Conservation (phyloP, 163 green algal species). For the Chlamydomonas reinhardtii region DNA sequence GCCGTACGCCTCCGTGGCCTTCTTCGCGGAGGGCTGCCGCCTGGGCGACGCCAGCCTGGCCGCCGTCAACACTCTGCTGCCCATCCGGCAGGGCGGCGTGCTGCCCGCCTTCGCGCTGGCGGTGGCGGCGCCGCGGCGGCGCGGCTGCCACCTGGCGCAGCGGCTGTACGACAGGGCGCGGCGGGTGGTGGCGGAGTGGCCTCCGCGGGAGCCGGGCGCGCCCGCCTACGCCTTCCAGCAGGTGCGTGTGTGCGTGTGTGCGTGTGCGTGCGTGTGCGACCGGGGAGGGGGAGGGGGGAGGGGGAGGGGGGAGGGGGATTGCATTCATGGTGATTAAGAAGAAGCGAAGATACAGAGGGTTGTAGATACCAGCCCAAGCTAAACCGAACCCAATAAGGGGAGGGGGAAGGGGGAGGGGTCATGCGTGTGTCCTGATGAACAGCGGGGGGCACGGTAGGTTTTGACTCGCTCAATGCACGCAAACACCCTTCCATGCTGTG, state of each 20-base stretch:
- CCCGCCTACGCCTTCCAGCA: conserved; percentile 48
- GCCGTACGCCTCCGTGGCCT: conserved; percentile 31
- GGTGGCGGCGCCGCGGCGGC: conserved; percentile 17
- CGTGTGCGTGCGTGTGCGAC: background rate
- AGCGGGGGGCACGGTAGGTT: no score
- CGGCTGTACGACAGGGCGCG: background rate
- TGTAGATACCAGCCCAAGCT: no score
- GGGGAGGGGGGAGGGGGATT: background rate
- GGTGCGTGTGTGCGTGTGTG: conserved; percentile 11
- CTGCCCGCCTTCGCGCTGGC: conserved; percentile 49
- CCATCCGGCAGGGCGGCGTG: conserved; percentile 36
- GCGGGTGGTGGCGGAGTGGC: conserved; percentile 34
- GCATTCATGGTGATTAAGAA: background rate
- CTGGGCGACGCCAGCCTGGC: background rate
- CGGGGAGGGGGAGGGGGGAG: no score
- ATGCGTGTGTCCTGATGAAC: no score
- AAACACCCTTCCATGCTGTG: no score
- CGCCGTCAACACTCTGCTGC: conserved; percentile 39
- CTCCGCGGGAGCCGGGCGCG: conserved; percentile 23
- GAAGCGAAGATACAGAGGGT: no score
- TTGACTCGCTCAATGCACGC: no score
- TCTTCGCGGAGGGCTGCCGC: conserved; percentile 38
- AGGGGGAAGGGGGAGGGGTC: no score
- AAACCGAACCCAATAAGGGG: no score
- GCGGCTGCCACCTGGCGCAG: background rate